These are phyloP conservation scores for Cladosporium sp. DNA, from an alignment of 2,329 filamentous ascomycete species.

Conservation along the genomic window DNA sequence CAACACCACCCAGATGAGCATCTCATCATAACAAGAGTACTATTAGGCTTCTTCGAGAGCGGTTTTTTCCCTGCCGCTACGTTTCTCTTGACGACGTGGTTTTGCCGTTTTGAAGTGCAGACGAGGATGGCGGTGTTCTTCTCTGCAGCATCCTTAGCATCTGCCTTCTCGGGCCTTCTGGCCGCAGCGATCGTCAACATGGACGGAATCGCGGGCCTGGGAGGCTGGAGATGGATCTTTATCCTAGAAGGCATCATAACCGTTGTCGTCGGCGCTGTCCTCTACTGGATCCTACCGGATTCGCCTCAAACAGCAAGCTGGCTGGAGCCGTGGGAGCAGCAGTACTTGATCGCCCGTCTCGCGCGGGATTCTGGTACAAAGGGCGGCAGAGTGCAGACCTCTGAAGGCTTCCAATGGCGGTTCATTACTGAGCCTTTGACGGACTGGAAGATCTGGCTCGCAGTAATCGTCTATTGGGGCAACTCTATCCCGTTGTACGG, in stretches of 20 bases:
- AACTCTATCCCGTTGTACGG: conserved; percentile 36
- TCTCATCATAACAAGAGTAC: conserved; percentile 12
- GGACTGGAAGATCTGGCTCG: conserved; percentile 43
- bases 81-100: conserved; percentile 58
- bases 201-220: conserved; percentile 47
- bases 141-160: conserved; percentile 47
- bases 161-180: conserved; percentile 49
- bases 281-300: conserved; percentile 51
- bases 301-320: conserved; percentile 56
- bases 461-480: conserved; percentile 27
- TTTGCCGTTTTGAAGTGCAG: conserved; percentile 39
- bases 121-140: conserved; percentile 45
- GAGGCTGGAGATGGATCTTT: conserved; percentile 38
- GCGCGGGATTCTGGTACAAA: conserved; percentile 3
- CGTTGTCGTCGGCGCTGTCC: conserved; percentile 22
- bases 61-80: conserved; percentile 52
- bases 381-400: conserved; percentile 41
- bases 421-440: conserved; percentile 34
- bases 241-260: conserved; percentile 22
- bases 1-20: conserved; percentile 22
- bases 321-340: conserved; percentile 43
- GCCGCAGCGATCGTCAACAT: conserved; percentile 55
- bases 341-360: conserved; percentile 37
- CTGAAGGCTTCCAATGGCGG: conserved; percentile 34
- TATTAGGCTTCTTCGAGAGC: conserved; percentile 47